phyloP scores from a whole-genome alignment of 2,329 filamentous ascomycete species.

The Hirsutella minnesotensis region DNA sequence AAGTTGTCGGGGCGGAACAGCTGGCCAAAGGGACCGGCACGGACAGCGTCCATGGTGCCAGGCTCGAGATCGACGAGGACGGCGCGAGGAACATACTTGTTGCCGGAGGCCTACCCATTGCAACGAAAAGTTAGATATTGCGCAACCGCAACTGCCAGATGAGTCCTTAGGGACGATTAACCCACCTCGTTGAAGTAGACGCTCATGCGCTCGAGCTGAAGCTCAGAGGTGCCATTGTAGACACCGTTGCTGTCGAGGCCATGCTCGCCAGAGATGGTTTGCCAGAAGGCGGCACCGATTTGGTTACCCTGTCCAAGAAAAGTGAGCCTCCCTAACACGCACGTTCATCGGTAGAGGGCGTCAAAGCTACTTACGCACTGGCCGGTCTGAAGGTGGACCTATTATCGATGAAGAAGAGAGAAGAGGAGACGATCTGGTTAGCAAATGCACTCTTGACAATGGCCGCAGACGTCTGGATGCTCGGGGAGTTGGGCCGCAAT shows the following conservation, averaged over 20 bases:
- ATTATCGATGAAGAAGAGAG: constrained; percentile 30
- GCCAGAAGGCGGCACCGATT: constrained; percentile 99
- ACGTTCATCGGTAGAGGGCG: constrained; percentile 3
- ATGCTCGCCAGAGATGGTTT: constrained; percentile 81
- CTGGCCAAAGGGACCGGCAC: constrained; percentile 93
- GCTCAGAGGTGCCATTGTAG: constrained; percentile 97
- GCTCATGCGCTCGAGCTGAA: constrained; percentile 99
- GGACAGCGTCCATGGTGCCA: constrained; percentile 98
- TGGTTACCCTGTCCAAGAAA: constrained; percentile 74
- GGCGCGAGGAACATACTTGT: constrained; percentile 99
- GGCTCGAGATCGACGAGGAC: constrained; percentile 99
- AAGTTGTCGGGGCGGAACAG: constrained; percentile 99
- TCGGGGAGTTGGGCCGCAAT: constrained; percentile 2
- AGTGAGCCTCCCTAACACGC: constrained; percentile 21
- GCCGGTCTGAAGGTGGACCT: constrained; percentile 99
- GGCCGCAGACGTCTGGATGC: not conserved
- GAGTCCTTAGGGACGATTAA: not conserved
- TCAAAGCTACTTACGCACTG: constrained; percentile 68
- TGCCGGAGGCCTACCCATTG: constrained; percentile 62
- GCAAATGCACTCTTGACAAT: constrained; percentile 20
- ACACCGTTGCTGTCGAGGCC: constrained; percentile 95
- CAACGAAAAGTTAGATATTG: not conserved
- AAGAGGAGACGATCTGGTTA: constrained; percentile 35
- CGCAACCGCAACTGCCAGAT: not conserved
- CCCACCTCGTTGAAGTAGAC: constrained; percentile 85